phyloP scores from a whole-genome alignment of 2,329 filamentous ascomycete species.

The Fusarium foetens region DNA sequence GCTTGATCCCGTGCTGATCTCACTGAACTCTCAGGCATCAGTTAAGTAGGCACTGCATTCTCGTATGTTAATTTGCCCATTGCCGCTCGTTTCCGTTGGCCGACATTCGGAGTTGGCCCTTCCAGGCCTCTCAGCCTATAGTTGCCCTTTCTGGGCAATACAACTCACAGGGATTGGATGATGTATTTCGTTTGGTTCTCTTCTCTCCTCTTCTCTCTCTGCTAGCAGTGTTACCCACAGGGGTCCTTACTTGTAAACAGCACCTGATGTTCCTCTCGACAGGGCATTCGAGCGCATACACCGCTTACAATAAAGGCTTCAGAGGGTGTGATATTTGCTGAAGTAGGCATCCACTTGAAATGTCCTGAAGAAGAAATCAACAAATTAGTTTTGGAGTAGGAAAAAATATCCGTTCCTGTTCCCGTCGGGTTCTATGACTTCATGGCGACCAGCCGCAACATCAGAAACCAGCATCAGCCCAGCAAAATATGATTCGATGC shows the following conservation, averaged over 20 bases:
- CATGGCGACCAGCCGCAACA: no score
- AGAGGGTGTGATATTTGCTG: neutral
- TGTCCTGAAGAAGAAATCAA: slow-evolving; percentile 2
- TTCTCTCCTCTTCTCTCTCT: neutral
- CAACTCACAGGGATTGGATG: slow-evolving; percentile 21
- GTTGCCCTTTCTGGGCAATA: slow-evolving; percentile 21
- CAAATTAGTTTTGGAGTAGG: neutral
- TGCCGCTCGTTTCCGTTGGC: slow-evolving; percentile 34
- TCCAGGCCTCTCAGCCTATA: slow-evolving; percentile 1
- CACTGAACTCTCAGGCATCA: neutral
- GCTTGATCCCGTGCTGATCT: neutral
- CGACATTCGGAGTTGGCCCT: slow-evolving; percentile 31
- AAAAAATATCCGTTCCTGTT: neutral
- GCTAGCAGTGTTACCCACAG: neutral
- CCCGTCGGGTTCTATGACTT: neutral
- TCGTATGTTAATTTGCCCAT: slow-evolving; percentile 31
- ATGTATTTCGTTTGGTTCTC: slow-evolving; percentile 15
- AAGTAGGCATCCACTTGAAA: neutral
- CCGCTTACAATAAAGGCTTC: slow-evolving; percentile 17
- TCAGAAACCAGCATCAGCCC: slow-evolving; percentile 21
- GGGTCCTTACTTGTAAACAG: slow-evolving; percentile 14
- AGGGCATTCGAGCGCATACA: slow-evolving; percentile 27
- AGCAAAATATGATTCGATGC: slow-evolving; percentile 31
- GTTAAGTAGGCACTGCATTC: neutral
- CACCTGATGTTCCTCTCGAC: slow-evolving; percentile 21